Evolutionary conservation across 1,284 basidiomycete species (phyloP).

Genomic region (Malassezia cuniculi): DNA sequence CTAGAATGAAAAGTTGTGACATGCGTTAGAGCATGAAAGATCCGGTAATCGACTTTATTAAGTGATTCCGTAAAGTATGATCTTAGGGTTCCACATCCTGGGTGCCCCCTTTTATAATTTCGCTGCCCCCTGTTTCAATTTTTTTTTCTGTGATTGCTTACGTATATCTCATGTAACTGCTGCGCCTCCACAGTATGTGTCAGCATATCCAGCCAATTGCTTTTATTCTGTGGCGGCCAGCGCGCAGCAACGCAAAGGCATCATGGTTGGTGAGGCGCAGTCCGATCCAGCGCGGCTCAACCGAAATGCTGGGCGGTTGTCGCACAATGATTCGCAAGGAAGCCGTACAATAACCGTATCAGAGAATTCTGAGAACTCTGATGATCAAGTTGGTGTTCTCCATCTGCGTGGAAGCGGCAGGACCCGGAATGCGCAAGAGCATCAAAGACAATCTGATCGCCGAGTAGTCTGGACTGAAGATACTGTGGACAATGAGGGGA

Average conservation of each 20-base stretch:
- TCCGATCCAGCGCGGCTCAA: too few species aligned
- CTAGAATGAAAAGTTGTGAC: constrained; percentile 41
- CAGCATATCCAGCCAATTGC: too few species aligned
- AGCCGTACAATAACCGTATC: constrained; percentile 3
- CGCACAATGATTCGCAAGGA: constrained; percentile 6
- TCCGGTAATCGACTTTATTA: constrained; percentile 43
- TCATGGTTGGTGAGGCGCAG: too few species aligned
- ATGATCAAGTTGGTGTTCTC: not conserved
- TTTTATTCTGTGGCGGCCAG: too few species aligned
- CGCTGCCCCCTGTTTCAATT: constrained; percentile 1
- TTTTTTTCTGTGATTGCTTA: not conserved
- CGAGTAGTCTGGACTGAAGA: constrained; percentile 34
- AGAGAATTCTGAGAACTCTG: not conserved
- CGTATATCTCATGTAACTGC: too few species aligned
- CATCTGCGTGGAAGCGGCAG: not conserved
- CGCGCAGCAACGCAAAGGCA: too few species aligned
- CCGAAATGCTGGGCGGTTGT: too few species aligned
- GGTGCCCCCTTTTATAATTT: not conserved
- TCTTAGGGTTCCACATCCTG: constrained; percentile 11
- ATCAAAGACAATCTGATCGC: not conserved
- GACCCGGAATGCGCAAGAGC: not conserved
- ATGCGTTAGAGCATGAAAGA: constrained; percentile 41
- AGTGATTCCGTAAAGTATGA: constrained; percentile 42
- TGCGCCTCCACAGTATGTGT: too few species aligned
- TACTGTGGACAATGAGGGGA: constrained; percentile 36